These are phyloP conservation scores for Macrolepiota albuminosa DNA, from an alignment of 768 basidiomycete species.

Conservation along the genomic window DNA sequence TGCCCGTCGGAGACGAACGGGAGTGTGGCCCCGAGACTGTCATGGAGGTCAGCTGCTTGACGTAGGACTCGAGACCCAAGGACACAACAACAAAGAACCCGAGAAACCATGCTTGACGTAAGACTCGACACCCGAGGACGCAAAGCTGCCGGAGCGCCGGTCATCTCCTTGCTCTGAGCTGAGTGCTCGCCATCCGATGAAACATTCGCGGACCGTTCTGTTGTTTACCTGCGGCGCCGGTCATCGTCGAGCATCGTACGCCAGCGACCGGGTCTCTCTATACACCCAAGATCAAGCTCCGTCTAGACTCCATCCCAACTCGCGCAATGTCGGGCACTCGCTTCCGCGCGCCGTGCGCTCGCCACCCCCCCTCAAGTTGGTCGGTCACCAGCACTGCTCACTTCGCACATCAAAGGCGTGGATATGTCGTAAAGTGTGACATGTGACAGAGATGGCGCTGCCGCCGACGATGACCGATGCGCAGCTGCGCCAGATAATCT, in stretches of 20 bases:
- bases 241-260: constrained; percentile 16
- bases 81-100: too few species aligned
- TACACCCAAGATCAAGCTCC: constrained; percentile 25
- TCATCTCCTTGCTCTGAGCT: too few species aligned
- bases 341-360: constrained; percentile 9
- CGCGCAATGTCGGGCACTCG: constrained; percentile 20
- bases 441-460: constrained; percentile 13
- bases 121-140: constrained; percentile 90
- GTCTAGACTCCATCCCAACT: constrained; percentile 22
- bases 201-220: constrained; percentile 24
- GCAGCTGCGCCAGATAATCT: constrained; percentile 61
- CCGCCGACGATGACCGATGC: constrained; percentile 47
- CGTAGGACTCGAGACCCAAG: too few species aligned
- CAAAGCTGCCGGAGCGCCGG: constrained; percentile 33
- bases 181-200: too few species aligned
- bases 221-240: constrained; percentile 12
- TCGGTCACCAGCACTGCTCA: neutral
- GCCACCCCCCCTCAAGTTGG: too few species aligned
- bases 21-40: constrained; percentile 71
- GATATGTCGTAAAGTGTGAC: constrained; percentile 6
- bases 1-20: constrained; percentile 80
- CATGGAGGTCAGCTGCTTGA: constrained; percentile 41
- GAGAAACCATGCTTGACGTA: constrained; percentile 82
- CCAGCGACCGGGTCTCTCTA: constrained; percentile 10
- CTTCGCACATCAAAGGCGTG: constrained; percentile 22